phyloP scores from a whole-genome alignment of 2,329 filamentous ascomycete species.

The Chaetomiaceae sp. region DNA sequence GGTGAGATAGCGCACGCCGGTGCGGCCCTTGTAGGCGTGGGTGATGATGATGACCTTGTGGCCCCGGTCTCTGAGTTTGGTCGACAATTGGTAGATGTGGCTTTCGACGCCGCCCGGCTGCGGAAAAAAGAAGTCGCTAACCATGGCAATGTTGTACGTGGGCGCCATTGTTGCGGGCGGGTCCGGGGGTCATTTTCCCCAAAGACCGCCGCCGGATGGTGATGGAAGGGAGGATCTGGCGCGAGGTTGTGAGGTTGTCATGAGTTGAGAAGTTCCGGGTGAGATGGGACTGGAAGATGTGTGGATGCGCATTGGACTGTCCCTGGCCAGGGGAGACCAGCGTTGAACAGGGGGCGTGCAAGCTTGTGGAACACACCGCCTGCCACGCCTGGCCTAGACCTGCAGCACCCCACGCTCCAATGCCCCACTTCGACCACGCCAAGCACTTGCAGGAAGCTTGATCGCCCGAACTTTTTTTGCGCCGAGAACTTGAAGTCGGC shows the following conservation, averaged over 20 bases:
- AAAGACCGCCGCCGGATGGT: neutral
- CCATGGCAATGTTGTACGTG: slow-evolving; percentile 76
- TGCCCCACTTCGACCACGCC: neutral
- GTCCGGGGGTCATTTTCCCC: slow-evolving; percentile 11
- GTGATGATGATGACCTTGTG: slow-evolving; percentile 99
- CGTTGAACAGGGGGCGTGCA: no score
- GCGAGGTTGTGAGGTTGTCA: neutral
- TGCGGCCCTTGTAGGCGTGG: slow-evolving; percentile 86
- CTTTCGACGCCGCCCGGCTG: slow-evolving; percentile 95
- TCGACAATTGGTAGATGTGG: slow-evolving; percentile 96
- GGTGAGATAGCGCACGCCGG: slow-evolving; percentile 88
- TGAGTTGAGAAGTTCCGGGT: neutral
- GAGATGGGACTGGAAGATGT: no score
- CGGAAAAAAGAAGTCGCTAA: slow-evolving; percentile 99
- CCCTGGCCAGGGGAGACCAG: no score
- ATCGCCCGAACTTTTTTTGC: slow-evolving; percentile 8
- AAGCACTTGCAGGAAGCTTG: slow-evolving; percentile 7
- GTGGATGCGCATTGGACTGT: no score
- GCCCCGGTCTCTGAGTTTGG: slow-evolving; percentile 92
- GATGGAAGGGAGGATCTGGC: neutral
- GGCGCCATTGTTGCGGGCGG: slow-evolving; percentile 37
- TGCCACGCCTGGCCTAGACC: neutral
- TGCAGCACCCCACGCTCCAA: neutral
- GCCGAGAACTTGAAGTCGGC: neutral
- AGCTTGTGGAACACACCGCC: no score